A percentile compares a stretch with the other conserved stretches of the same genome.
Evolutionary conservation across 2,329 filamentous ascomycete species (phyloP).

Genomic region (Fusarium redolens): DNA sequence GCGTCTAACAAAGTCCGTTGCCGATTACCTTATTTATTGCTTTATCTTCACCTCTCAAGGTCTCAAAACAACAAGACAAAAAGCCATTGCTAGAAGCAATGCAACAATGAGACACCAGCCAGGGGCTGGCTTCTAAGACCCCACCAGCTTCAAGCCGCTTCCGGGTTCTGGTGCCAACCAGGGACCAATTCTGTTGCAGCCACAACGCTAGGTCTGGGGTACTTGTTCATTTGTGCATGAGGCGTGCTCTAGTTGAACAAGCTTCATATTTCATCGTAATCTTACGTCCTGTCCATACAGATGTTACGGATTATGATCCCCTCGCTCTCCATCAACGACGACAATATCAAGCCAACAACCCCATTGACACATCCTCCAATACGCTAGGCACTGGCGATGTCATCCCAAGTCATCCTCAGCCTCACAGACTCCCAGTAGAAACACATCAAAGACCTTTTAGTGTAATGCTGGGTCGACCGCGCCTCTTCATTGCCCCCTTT

Average conservation of each 20-base stretch:
- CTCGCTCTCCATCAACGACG: background rate
- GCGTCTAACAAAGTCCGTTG: background rate
- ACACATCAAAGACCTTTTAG: background rate
- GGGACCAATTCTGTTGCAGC: constrained; percentile 31
- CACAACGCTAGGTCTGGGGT: constrained; percentile 40
- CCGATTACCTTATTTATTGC: background rate
- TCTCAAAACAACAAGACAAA: background rate
- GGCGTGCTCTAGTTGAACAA: background rate
- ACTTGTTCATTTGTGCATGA: constrained; percentile 19
- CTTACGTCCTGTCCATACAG: constrained; percentile 2
- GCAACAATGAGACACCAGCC: constrained; percentile 21
- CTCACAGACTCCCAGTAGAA: constrained; percentile 15
- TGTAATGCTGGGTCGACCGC: constrained; percentile 12
- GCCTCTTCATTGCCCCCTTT: constrained; percentile 34
- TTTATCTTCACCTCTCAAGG: background rate
- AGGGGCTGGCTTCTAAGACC: constrained; percentile 20
- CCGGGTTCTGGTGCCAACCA: constrained; percentile 20
- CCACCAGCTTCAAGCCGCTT: constrained; percentile 38
- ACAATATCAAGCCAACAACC: constrained; percentile 4
- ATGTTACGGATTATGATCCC: background rate
- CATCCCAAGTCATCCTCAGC: constrained; percentile 21
- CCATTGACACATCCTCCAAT: constrained; percentile 13
- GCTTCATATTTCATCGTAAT: constrained; percentile 7
- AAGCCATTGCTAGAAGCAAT: constrained; percentile 5
- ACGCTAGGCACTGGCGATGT: constrained; percentile 16